Conservation (phyloP, 2,329 filamentous ascomycete genomes). For the Neonectria punicea region DNA sequence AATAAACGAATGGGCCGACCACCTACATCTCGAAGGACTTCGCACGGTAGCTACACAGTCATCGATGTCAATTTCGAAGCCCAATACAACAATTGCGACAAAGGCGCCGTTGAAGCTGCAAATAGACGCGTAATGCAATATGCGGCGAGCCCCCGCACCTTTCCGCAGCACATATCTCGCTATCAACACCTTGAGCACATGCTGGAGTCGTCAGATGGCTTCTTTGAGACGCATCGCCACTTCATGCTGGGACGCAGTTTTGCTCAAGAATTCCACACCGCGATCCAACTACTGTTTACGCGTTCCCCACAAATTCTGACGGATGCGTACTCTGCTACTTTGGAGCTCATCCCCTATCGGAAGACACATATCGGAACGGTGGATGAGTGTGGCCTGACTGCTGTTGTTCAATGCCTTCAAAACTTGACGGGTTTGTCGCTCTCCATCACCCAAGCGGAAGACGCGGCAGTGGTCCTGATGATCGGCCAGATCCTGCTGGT, state of each 20-base stretch:
- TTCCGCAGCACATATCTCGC: not conserved
- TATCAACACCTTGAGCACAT: not conserved
- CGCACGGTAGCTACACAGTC: not conserved
- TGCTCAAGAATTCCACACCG: constrained; percentile 5
- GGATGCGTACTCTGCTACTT: constrained; percentile 11
- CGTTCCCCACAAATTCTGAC: constrained; percentile 11
- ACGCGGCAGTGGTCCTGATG: constrained; percentile 13
- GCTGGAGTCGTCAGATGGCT: constrained; percentile 8
- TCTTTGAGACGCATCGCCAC: constrained; percentile 18
- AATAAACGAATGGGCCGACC: not conserved
- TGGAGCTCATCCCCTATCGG: constrained; percentile 13
- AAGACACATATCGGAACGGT: not conserved
- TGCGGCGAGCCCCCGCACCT: not conserved
- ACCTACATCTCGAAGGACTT: not conserved
- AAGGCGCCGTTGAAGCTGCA: not conserved
- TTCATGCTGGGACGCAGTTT: constrained; percentile 24
- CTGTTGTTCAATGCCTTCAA: constrained; percentile 11
- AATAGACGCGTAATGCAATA: not conserved
- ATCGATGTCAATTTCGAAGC: not conserved
- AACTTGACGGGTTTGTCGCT: not conserved
- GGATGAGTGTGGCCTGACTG: not conserved
- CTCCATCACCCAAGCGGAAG: not conserved
- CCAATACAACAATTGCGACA: not conserved
- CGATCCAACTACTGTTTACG: constrained; percentile 1
- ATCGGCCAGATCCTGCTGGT: constrained; percentile 22